Conservation (phyloP, 805 yeast species). For the Starmera dryadoides region DNA sequence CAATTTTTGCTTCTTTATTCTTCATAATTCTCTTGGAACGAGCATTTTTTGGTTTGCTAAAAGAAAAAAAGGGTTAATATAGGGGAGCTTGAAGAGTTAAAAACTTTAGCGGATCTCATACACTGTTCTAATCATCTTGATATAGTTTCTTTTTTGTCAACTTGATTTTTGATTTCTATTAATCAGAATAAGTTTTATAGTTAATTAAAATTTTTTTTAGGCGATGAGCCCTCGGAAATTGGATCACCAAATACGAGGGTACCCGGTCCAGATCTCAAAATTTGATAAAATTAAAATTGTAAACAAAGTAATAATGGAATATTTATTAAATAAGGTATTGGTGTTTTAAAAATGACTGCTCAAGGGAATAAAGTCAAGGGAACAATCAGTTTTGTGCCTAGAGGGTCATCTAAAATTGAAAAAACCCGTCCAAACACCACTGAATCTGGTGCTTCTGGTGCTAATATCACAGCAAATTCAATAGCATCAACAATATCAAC, state of each 20-base stretch:
- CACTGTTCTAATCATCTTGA: constrained; percentile 27
- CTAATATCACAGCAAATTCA: too few relatives aligned
- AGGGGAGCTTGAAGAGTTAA: too few relatives aligned
- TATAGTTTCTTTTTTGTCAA: background rate
- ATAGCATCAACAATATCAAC: too few relatives aligned
- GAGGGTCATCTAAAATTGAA: background rate
- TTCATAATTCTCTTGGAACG: constrained; percentile 93
- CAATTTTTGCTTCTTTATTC: constrained; percentile 78
- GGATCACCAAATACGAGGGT: background rate
- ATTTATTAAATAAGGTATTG: background rate
- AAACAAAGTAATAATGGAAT: background rate
- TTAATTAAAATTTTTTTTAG: background rate
- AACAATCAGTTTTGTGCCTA: background rate
- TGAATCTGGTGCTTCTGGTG: background rate
- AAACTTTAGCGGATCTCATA: too few relatives aligned
- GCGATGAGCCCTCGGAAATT: background rate
- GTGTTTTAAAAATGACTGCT: background rate
- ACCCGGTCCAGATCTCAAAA: background rate
- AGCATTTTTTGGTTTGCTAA: constrained; percentile 82
- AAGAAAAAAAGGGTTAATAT: constrained; percentile 16
- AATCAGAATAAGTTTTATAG: background rate
- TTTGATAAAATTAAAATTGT: background rate
- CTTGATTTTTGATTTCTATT: background rate
- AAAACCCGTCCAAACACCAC: background rate
- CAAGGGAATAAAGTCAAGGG: background rate